phyloP scores from a whole-genome alignment of 148 eudicot species.

The Chenopodium album region DNA sequence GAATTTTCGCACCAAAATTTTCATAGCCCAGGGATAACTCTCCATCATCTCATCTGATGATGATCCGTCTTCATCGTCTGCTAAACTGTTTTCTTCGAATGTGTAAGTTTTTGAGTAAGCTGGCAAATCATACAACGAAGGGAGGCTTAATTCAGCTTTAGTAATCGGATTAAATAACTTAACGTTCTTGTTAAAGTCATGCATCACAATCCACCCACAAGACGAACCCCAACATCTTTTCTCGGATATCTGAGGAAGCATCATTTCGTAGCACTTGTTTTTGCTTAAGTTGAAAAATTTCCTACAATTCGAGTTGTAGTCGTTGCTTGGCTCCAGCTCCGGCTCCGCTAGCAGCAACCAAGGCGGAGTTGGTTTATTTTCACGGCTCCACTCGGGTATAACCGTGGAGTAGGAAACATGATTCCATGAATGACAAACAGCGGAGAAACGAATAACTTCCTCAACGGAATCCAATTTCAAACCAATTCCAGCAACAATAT shows the following conservation, averaged over 20 bases:
- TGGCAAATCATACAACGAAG: too few relatives aligned
- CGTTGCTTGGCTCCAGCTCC: not conserved
- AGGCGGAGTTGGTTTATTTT: not conserved
- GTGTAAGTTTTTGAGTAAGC: too few relatives aligned
- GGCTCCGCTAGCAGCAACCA: slow-evolving; percentile 5
- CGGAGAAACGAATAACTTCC: not conserved
- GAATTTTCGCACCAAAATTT: too few relatives aligned
- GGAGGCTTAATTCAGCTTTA: too few relatives aligned
- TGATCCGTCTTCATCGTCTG: too few relatives aligned
- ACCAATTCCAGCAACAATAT: slow-evolving; percentile 7
- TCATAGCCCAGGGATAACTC: too few relatives aligned
- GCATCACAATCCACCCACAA: slow-evolving; percentile 1
- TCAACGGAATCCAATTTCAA: not conserved
- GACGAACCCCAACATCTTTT: slow-evolving; percentile 9
- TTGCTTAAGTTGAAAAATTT: not conserved
- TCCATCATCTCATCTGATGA: too few relatives aligned
- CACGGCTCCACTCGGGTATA: not conserved
- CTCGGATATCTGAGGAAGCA: not conserved
- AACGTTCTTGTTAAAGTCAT: not conserved
- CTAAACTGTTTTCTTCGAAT: too few relatives aligned
- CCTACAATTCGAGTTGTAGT: not conserved
- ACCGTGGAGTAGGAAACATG: slow-evolving; percentile 2
- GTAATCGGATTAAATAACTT: too few relatives aligned
- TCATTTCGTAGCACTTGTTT: not conserved
- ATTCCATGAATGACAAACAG: slow-evolving; percentile 21